These are phyloP conservation scores for Eucalyptus curtisii DNA, from an alignment of 345 rosid species.

Conservation along the genomic window DNA sequence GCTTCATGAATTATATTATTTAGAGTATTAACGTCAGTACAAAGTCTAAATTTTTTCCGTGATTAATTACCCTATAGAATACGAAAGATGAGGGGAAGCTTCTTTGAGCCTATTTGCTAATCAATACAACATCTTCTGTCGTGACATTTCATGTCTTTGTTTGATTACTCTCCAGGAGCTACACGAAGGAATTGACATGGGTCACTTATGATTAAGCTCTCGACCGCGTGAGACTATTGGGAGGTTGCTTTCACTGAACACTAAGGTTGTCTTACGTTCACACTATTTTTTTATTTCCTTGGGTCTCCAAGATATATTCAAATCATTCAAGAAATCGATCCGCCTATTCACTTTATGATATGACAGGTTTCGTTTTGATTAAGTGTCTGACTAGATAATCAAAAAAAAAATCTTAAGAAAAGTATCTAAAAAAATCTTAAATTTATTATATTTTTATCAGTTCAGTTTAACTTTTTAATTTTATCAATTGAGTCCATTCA, in stretches of 20 bases:
- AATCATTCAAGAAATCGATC: neutral
- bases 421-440: too few relatives aligned
- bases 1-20: neutral
- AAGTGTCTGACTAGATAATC: neutral
- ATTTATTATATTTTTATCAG: too few relatives aligned
- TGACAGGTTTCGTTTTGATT: neutral
- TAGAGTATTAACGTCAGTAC: neutral
- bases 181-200: neutral
- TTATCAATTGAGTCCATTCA: too few relatives aligned
- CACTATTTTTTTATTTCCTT: neutral
- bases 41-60: neutral
- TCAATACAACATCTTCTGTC: neutral
- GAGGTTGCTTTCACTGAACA: neutral
- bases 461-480: too few relatives aligned
- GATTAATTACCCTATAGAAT: neutral
- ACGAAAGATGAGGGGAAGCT: neutral
- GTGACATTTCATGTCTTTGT: neutral
- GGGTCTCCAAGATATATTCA: neutral
- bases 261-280: neutral
- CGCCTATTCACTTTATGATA: neutral
- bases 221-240: neutral
- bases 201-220: neutral
- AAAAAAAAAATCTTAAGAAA: too few relatives aligned
- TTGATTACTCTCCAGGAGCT: neutral
- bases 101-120: neutral